Evolutionary conservation across 2,329 filamentous ascomycete genomes (phyloP).

Genomic region (Aspergillus sp.): DNA sequence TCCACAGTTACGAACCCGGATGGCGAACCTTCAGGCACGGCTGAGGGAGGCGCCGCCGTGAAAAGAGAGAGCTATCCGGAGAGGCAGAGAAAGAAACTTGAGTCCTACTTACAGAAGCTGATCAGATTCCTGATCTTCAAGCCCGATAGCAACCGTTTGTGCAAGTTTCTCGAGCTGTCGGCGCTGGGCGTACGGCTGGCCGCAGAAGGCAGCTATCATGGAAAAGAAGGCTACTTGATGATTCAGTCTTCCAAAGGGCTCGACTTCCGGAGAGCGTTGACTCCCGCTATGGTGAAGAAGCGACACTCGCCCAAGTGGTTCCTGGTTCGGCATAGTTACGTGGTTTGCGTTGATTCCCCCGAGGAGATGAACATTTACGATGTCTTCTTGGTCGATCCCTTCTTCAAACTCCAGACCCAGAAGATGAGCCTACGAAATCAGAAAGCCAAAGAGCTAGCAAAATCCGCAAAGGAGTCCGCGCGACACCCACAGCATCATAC

Average conservation of each 20-base stretch:
- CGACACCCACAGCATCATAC: conserved; percentile 73
- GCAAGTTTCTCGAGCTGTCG: conserved; percentile 92
- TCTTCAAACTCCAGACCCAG: conserved; percentile 79
- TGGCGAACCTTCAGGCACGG: conserved; percentile 30
- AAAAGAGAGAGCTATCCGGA: conserved; percentile 68
- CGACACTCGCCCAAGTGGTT: conserved; percentile 96
- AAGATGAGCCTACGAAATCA: conserved; percentile 51
- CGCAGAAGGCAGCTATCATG: conserved; percentile 94
- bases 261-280: conserved; percentile 78
- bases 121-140: conserved; percentile 96
- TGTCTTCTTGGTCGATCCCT: conserved; percentile 91
- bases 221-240: conserved; percentile 91
- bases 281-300: conserved; percentile 73
- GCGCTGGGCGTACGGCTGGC: conserved; percentile 90
- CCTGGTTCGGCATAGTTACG: conserved; percentile 93
- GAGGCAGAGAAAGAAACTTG: conserved; percentile 78
- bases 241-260: conserved; percentile 89
- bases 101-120: conserved; percentile 89
- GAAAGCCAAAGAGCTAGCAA: conserved; percentile 61
- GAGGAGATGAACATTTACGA: conserved; percentile 99
- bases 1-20: conserved; percentile 51
- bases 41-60: conserved; percentile 36
- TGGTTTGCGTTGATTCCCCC: conserved; percentile 96
- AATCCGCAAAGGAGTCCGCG: conserved; percentile 62
- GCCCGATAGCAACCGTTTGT: conserved; percentile 90